phyloP scores from a whole-genome alignment of 2,329 filamentous ascomycete genomes.

The Aphanocladium album region DNA sequence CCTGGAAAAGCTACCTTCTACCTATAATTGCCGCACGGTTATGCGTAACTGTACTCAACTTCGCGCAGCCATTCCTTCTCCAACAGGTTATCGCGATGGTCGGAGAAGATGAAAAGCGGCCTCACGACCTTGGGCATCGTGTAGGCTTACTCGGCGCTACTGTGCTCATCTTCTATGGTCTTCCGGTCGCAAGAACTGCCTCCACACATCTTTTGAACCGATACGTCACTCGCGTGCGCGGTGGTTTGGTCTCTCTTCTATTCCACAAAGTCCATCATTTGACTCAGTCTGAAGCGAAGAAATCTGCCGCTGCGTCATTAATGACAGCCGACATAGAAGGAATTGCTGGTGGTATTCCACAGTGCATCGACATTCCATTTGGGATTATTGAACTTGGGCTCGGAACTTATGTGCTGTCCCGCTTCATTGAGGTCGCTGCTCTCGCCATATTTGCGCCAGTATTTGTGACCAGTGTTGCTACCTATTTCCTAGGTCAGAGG shows the following conservation, averaged over 20 bases:
- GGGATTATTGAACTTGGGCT: background rate
- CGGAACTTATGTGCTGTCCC: background rate
- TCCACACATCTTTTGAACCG: slow-evolving; percentile 11
- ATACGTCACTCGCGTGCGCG: slow-evolving; percentile 28
- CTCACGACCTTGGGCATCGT: background rate
- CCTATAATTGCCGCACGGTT: background rate
- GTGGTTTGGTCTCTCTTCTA: slow-evolving; percentile 35
- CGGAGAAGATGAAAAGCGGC: background rate
- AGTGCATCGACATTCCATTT: background rate
- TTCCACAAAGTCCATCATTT: slow-evolving; percentile 39
- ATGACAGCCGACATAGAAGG: background rate
- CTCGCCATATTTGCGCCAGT: background rate
- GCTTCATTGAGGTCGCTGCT: background rate
- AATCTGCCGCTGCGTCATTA: slow-evolving; percentile 14
- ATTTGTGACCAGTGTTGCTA: background rate
- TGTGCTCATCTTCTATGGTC: background rate
- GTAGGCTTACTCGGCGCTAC: background rate
- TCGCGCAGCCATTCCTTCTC: background rate
- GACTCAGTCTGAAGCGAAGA: slow-evolving; percentile 23
- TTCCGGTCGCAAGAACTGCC: background rate
- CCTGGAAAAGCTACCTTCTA: slow-evolving; percentile 14
- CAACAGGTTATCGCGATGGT: background rate
- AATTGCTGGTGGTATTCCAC: background rate
- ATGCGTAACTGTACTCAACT: background rate
- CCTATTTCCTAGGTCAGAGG: background rate